Conservation (phyloP, 345 rosid genomes). For the Citrus maxima region DNA sequence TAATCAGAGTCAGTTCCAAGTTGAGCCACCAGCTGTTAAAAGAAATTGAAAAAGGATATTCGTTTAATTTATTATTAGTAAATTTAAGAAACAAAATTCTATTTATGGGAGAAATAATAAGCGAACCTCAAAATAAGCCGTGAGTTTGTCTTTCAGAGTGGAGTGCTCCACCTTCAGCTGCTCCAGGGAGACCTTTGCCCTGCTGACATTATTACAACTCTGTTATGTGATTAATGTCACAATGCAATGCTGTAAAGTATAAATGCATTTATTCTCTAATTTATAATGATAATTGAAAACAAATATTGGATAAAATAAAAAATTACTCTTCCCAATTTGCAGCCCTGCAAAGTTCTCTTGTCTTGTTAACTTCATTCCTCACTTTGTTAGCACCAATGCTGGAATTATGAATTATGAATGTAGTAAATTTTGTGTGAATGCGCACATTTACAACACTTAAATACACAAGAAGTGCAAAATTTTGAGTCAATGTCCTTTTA, state of each 20-base stretch:
- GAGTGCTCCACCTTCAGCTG: slow-evolving; percentile 18
- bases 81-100: neutral
- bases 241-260: too few relatives aligned
- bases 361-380: neutral
- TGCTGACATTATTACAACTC: slow-evolving; percentile 5
- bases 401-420: neutral
- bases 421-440: too few relatives aligned
- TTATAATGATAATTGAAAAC: neutral
- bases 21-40: slow-evolving; percentile 12
- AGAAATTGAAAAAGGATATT: neutral
- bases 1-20: slow-evolving; percentile 1
- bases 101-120: neutral
- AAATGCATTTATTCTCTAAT: too few relatives aligned
- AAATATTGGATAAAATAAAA: neutral
- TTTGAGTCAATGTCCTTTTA: neutral
- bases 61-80: neutral
- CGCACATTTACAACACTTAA: too few relatives aligned
- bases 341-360: slow-evolving; percentile 1
- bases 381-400: slow-evolving; percentile 36
- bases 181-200: slow-evolving; percentile 8
- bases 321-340: slow-evolving; percentile 22
- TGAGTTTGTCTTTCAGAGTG: slow-evolving; percentile 24
- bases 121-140: slow-evolving; percentile 25
- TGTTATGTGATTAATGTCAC: too few relatives aligned
- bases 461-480: neutral